Percentiles rank a stretch among this genome's conserved stretches.
Evolutionary conservation across 169 alveolate genomes (phyloP).

Genomic region (Sarcocystis neurona): DNA sequence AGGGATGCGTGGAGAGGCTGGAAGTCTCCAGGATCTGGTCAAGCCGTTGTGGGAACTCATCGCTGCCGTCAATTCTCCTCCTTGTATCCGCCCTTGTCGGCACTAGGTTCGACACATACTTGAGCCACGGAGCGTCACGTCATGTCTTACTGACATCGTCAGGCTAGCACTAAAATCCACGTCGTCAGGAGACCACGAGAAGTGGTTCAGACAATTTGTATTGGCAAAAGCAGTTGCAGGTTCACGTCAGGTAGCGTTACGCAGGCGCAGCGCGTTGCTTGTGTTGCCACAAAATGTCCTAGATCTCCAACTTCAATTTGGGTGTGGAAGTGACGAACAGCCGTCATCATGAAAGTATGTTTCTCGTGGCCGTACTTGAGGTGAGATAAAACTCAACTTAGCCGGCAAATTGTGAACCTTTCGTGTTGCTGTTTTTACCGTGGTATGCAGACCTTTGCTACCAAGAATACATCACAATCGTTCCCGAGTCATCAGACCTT

Average conservation of each 20-base stretch:
- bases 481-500: no score
- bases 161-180: not conserved
- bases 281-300: no score
- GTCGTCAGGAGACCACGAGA: not conserved
- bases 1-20: not conserved
- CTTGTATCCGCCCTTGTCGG: not conserved
- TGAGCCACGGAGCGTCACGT: no score
- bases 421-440: no score
- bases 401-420: no score
- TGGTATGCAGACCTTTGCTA: conserved; percentile 8
- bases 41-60: not conserved
- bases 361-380: no score
- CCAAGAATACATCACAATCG: no score
- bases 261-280: no score
- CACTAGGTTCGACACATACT: conserved; percentile 29
- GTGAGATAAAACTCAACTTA: no score
- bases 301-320: no score
- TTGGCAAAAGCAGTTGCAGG: not conserved
- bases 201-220: not conserved
- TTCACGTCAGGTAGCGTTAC: not conserved
- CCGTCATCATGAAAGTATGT: no score
- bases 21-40: not conserved
- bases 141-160: not conserved
- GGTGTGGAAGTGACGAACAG: no score
- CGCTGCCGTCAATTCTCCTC: conserved; percentile 18